A percentile compares a stretch with the other conserved stretches of the same genome.
phyloP scores from a whole-genome alignment of 306 rosid species.

The Cucurbita argyrosperma region DNA sequence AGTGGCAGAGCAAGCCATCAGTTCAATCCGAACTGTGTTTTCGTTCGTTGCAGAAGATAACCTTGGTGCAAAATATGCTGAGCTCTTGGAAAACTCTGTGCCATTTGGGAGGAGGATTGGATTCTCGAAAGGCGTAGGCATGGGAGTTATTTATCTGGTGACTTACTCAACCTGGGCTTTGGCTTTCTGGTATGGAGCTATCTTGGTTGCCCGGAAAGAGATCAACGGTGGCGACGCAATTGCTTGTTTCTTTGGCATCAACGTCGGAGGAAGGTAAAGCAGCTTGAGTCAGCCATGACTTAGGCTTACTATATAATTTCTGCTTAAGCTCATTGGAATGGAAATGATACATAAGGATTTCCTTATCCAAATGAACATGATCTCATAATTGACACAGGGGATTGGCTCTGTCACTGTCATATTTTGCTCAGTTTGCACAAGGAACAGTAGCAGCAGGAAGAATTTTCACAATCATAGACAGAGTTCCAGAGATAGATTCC shows the following conservation, averaged over 20 bases:
- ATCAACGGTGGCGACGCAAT: slow-evolving; percentile 67
- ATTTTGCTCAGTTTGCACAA: slow-evolving; percentile 78
- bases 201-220: slow-evolving; percentile 41
- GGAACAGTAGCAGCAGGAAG: slow-evolving; percentile 82
- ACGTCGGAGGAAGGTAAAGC: slow-evolving; percentile 68
- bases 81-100: slow-evolving; percentile 33
- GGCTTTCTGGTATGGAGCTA: slow-evolving; percentile 79
- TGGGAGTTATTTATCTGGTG: slow-evolving; percentile 71
- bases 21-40: slow-evolving; percentile 77
- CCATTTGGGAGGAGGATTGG: slow-evolving; percentile 67
- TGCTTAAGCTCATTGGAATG: neutral
- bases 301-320: neutral
- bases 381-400: slow-evolving; percentile 31
- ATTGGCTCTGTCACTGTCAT: slow-evolving; percentile 71
- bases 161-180: slow-evolving; percentile 85
- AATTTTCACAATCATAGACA: slow-evolving; percentile 56
- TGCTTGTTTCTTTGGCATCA: slow-evolving; percentile 89
- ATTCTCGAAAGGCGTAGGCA: slow-evolving; percentile 77
- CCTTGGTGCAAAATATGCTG: slow-evolving; percentile 38
- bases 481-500: slow-evolving; percentile 79
- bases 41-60: slow-evolving; percentile 74
- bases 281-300: neutral
- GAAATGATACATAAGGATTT: neutral
- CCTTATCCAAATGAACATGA: neutral
- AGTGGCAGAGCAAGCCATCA: slow-evolving; percentile 62